These are phyloP conservation scores for Rutstroemia sydowiana DNA, from an alignment of 2,329 filamentous ascomycete genomes.

Conservation along the genomic window DNA sequence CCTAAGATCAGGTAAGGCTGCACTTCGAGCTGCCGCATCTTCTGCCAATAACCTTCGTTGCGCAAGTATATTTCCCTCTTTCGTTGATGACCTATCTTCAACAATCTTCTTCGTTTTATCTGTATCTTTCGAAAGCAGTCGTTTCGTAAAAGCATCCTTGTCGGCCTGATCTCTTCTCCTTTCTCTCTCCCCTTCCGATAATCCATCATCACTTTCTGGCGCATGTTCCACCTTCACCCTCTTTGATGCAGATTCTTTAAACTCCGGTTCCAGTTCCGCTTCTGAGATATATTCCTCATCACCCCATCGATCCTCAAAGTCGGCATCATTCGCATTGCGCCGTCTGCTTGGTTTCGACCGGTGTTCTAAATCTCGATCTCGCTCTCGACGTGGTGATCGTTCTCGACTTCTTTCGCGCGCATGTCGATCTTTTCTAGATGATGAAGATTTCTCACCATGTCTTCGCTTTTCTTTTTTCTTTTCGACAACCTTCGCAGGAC, in stretches of 20 bases:
- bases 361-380: slow-evolving; percentile 33
- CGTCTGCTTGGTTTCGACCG: slow-evolving; percentile 44
- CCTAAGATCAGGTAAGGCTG: slow-evolving; percentile 73
- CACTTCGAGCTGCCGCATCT: slow-evolving; percentile 58
- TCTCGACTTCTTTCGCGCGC: slow-evolving; percentile 29
- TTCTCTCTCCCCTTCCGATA: slow-evolving; percentile 56
- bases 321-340: slow-evolving; percentile 44
- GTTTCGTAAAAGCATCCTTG: slow-evolving; percentile 71
- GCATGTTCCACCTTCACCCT: slow-evolving; percentile 58
- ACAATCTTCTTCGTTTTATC: slow-evolving; percentile 62
- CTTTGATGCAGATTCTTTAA: slow-evolving; percentile 64
- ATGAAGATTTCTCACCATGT: slow-evolving; percentile 32
- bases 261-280: slow-evolving; percentile 43
- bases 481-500: slow-evolving; percentile 44
- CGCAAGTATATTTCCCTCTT: slow-evolving; percentile 48
- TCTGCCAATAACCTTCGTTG: slow-evolving; percentile 57
- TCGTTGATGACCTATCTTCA: slow-evolving; percentile 49
- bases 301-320: slow-evolving; percentile 74
- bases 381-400: slow-evolving; percentile 32
- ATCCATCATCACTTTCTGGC: slow-evolving; percentile 38
- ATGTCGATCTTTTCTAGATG: slow-evolving; percentile 30
- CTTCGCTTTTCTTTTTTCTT: slow-evolving; percentile 37
- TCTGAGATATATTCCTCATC: slow-evolving; percentile 59
- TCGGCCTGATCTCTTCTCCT: slow-evolving; percentile 64
- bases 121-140: slow-evolving; percentile 65